Base-by-base conservation (phyloP, 257 asterid genomes). In the Linderniella brevidens region DNA sequence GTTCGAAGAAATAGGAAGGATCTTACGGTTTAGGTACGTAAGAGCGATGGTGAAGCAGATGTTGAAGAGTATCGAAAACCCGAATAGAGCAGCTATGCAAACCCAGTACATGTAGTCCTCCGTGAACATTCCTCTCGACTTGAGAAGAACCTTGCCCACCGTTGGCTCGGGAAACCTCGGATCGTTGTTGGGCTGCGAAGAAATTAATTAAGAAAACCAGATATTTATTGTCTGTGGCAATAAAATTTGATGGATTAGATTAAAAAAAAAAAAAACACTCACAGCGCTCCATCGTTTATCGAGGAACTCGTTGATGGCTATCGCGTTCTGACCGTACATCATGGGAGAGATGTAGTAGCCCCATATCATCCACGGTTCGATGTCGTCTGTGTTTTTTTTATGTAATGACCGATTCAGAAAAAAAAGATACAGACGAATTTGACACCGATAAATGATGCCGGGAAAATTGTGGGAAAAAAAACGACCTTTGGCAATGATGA, bases 61-160 rank as follows among this genome's bases (percentile, higher is more conserved):
- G 66, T 85, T 80, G 85, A 78, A 88, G 62, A 88, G 69, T 58
- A 88, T 29, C 7, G 98, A 88, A 52, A 88, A 88, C 0, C 71
- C 96, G 53, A 88, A 74, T 47, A 88, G 85, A 45, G 94, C 96
- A 62, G 58, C 25, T 16, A 88, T 57, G 41, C 94, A 88, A 20
- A 82, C 48, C 98, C 98, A 88, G 58, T 66, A 88, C 93, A 71
- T 72, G 52, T 77, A 61, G 19, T 84, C 98, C 56, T 77, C 80
- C 13, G 61, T 38, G 68, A 57, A 84, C 96, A 88, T 84, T 59
- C 96, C 93, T 75, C 96, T 79, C 52, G 73, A 29, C 59, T 58
- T 77, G 36, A 88, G 92, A 70, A 88, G 96, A 68, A 76, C 94
- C 73, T 67, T 73, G 8, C 98, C 98, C 14, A 84, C 94, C 19